Evolutionary conservation across 345 rosid genomes (phyloP), one percentile per base, ranked within the genome.

Genomic region (Salix brachista): DNA sequence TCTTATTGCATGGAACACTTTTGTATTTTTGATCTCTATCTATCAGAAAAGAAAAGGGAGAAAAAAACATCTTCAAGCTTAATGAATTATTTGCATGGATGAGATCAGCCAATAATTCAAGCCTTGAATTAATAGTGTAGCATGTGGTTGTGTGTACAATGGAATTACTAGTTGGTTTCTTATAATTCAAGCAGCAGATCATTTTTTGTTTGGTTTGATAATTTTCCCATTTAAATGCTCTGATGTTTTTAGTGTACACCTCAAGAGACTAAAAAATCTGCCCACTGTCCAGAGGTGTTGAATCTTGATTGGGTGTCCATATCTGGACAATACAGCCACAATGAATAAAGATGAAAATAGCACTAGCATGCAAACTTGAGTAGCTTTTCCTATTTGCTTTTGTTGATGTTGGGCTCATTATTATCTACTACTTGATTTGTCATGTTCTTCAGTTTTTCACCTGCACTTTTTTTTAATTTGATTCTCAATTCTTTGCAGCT

Each of bases 401-500:
- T 50, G 30, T 3, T 41, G 30, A 50, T 19, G 6, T 36, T 65
- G 54, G 12, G 32, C 73, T 23, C 0, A 18, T 4, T 19, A 54
- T 54, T 54, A 19, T 54, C 25, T 8, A 52, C 60, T 52, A 23
- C 44, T 18, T 18, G n/a, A 44, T 46, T 72, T 32, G 28, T 39
- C 21, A 12, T 5, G 25, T 36, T 66, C 52, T 68, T 12, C 14
- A 62, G 32, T 71, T 36, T 62, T 50, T 17, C 72, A 78, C 37
- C 36, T 67, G 26, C 60, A 13, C 17, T 77, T 10, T 77, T 10
- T 48, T 44, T 28, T 46, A 70, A 69, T 71, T 42, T 21, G 26
- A 46, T 71, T 75, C 56, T 23, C 50, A 13, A 10, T 77, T 80
- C 75, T 74, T 80, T 84, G 74, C 90, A 96, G 99, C 91, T 96